Evolutionary conservation across 2,329 filamentous ascomycete genomes (phyloP).

Genomic region (Bipolaris zeicola): DNA sequence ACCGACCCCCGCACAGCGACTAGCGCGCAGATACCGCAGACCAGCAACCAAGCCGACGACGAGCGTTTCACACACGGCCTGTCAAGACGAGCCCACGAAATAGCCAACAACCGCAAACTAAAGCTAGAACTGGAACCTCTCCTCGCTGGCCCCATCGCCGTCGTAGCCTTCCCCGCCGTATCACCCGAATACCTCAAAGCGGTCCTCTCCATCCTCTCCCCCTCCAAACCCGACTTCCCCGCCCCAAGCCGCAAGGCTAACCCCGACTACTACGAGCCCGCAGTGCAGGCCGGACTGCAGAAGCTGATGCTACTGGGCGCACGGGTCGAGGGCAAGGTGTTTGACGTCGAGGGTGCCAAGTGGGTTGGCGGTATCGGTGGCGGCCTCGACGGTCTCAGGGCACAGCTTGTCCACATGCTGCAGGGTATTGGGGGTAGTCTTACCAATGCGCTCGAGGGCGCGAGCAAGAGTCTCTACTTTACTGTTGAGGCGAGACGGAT

Average conservation of each 20-base stretch:
- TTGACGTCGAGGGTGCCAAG: constrained; percentile 73
- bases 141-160: constrained; percentile 78
- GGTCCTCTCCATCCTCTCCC: constrained; percentile 77
- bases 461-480: constrained; percentile 81
- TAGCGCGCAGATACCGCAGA: constrained; percentile 42
- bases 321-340: constrained; percentile 81
- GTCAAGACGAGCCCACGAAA: constrained; percentile 60
- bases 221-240: constrained; percentile 71
- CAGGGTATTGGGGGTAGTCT: constrained; percentile 79
- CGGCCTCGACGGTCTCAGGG: constrained; percentile 78
- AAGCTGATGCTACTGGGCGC: constrained; percentile 89
- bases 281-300: constrained; percentile 79
- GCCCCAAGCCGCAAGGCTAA: constrained; percentile 76
- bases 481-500: constrained; percentile 82
- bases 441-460: constrained; percentile 77
- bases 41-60: constrained; percentile 51
- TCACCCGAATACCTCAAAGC: constrained; percentile 83
- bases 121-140: constrained; percentile 72
- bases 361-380: constrained; percentile 80
- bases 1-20: constrained; percentile 42
- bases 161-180: constrained; percentile 79
- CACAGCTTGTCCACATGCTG: constrained; percentile 80
- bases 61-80: constrained; percentile 64
- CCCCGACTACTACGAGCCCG: constrained; percentile 79
- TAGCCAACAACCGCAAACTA: constrained; percentile 57